Conservation (phyloP, 1,139 yeast genomes). For the Pichia sp. region DNA sequence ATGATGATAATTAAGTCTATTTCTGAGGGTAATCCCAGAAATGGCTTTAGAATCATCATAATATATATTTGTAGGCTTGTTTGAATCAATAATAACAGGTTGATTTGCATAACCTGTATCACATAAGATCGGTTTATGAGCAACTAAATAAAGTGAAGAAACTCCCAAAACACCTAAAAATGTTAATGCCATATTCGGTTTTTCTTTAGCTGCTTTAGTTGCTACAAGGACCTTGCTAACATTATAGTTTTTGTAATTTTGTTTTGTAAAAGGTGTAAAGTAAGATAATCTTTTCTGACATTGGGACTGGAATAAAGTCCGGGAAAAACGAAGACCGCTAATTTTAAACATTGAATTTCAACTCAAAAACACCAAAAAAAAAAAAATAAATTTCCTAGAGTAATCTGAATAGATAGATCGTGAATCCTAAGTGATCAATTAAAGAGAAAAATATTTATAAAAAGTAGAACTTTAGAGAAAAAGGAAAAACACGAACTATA, state of each 20-base stretch:
- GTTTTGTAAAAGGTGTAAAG: not conserved
- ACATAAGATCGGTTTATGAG: constrained; percentile 17
- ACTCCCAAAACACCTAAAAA: constrained; percentile 17
- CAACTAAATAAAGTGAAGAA: constrained; percentile 11
- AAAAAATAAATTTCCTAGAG: no score
- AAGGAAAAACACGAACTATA: no score
- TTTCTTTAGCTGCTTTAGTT: not conserved
- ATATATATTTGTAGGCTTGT: constrained; percentile 12
- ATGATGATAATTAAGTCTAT: constrained; percentile 53
- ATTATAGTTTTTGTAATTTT: not conserved
- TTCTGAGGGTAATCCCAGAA: constrained; percentile 32
- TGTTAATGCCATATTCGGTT: constrained; percentile 13
- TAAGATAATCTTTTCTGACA: constrained; percentile 4
- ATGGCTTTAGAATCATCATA: constrained; percentile 16
- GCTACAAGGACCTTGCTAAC: not conserved
- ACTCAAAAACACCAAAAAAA: not conserved
- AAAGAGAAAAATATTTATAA: no score
- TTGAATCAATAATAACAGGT: constrained; percentile 9
- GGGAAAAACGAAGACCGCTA: not conserved
- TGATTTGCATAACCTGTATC: constrained; percentile 18
- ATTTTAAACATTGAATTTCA: not conserved
- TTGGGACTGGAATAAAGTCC: constrained; percentile 13
- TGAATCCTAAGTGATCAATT: no score
- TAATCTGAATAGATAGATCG: no score
- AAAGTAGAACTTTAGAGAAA: no score